These are phyloP conservation scores for Populus pruinosa DNA, from an alignment of 345 rosid genomes.

Conservation along the genomic window DNA sequence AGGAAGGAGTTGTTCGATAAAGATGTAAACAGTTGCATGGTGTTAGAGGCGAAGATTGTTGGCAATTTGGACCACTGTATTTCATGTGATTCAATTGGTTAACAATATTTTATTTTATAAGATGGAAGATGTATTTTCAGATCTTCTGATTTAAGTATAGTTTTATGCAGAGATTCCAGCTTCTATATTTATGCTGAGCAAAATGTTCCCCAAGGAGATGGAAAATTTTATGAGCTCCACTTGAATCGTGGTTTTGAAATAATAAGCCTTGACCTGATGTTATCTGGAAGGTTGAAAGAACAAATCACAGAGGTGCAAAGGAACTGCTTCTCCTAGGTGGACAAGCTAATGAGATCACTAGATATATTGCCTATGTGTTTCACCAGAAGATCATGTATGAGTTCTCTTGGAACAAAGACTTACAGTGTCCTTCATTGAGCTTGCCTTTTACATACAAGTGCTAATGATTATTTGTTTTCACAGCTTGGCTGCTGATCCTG, in stretches of 20 bases:
- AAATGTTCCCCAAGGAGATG: neutral
- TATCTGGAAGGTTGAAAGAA: neutral
- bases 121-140: neutral
- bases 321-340: neutral
- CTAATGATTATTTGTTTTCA: neutral
- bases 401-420: neutral
- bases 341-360: neutral
- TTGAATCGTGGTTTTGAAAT: neutral
- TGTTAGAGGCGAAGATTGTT: constrained; percentile 4
- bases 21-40: constrained; percentile 5
- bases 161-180: constrained; percentile 10
- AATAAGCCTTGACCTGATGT: neutral
- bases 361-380: too few species aligned
- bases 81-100: neutral
- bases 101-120: neutral
- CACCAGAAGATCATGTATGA: too few species aligned
- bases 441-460: neutral
- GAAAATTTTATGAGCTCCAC: constrained; percentile 1
- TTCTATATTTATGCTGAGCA: neutral
- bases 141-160: neutral
- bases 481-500: neutral
- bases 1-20: neutral
- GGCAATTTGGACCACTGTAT: constrained; percentile 7
- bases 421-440: neutral
- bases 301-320: neutral